These are phyloP conservation scores for Aureobasidium subglaciale DNA, from an alignment of 2,329 filamentous ascomycete species.

Conservation along the genomic window DNA sequence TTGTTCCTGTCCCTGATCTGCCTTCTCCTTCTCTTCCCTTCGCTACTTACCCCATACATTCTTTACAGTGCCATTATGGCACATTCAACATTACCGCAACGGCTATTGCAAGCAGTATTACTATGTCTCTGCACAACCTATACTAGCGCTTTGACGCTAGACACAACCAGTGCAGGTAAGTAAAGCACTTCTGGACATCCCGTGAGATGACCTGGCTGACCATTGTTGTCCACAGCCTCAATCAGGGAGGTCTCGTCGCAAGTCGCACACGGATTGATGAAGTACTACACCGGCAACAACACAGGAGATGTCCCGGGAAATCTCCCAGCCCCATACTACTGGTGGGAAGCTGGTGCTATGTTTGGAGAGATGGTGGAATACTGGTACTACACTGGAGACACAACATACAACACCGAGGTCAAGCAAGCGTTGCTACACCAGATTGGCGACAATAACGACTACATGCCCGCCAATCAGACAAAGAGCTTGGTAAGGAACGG, in stretches of 20 bases:
- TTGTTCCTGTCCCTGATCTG: constrained; percentile 9
- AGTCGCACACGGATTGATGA: constrained; percentile 28
- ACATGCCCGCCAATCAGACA: constrained; percentile 45
- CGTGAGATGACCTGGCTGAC: background rate
- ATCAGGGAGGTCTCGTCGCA: constrained; percentile 26
- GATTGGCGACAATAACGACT: constrained; percentile 50
- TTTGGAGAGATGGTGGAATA: constrained; percentile 65
- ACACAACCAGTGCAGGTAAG: constrained; percentile 5
- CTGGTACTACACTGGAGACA: constrained; percentile 61
- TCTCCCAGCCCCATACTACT: constrained; percentile 56
- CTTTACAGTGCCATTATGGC: constrained; percentile 3
- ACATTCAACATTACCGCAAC: constrained; percentile 3
- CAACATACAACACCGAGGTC: constrained; percentile 54
- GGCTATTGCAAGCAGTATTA: constrained; percentile 9
- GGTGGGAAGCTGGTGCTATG: constrained; percentile 62
- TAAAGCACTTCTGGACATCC: background rate
- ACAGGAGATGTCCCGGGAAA: constrained; percentile 30
- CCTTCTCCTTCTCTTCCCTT: background rate
- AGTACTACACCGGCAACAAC: constrained; percentile 29
- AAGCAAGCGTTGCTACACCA: constrained; percentile 54
- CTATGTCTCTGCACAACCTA: constrained; percentile 1
- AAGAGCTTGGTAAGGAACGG: constrained; percentile 24
- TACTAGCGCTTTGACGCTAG: constrained; percentile 3
- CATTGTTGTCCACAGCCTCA: constrained; percentile 21
- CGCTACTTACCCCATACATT: constrained; percentile 9